Base-by-base conservation (phyloP, 2,329 filamentous ascomycete species). In the Shiraia sp. region DNA sequence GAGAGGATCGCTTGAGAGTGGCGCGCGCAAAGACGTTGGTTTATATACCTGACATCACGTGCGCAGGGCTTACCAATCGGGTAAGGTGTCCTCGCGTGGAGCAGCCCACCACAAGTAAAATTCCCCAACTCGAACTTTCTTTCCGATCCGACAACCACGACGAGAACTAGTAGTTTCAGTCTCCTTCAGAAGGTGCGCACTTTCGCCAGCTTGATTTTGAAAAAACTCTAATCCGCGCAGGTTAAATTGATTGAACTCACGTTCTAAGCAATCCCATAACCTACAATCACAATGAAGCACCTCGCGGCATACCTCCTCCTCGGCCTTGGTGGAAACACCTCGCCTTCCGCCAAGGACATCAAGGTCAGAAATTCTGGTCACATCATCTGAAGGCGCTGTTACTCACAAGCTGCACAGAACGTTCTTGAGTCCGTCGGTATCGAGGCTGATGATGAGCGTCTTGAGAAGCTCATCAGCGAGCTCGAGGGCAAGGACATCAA, bases 291-390 rank as follows among this genome's bases (percentile, higher is more conserved):
- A 90, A 97, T 99, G 93, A 97, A 99, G 91, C 87, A 97, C 81
- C 87, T 99, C 81, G 93, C 93, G 75, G 92, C 93, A 75, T 97
- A 95, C 85, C 90, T 99, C 72, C 92, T 99, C 73, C 89, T 97
- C 76, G 79, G 80, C 79, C 87, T 97, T 66, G 92, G 83, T 75
- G 93, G 93, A 79, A 97, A 96, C 84, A 75, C 82, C 79, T 84
- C 85, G 57, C 93, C 93, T 66, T 90, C 88, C 57, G 89, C 88
- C 68, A 75, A 76, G 61, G 91, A 97, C 73, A 79, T 99, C 83
- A 68, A 66, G 60, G 61, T 62, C 25, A 38, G 52, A 17, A 15
- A 6, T n/a, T 8, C 17, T 13, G 17, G 10, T 27, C 12, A 2
- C 5, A 6, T 1, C 25, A n/a, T 13, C 26, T 25, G 1, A 30